Evolutionary conservation across 2,329 filamentous ascomycete species (phyloP), one percentile per base, ranked within the genome.

Genomic region (Camptophora hylomeconis): DNA sequence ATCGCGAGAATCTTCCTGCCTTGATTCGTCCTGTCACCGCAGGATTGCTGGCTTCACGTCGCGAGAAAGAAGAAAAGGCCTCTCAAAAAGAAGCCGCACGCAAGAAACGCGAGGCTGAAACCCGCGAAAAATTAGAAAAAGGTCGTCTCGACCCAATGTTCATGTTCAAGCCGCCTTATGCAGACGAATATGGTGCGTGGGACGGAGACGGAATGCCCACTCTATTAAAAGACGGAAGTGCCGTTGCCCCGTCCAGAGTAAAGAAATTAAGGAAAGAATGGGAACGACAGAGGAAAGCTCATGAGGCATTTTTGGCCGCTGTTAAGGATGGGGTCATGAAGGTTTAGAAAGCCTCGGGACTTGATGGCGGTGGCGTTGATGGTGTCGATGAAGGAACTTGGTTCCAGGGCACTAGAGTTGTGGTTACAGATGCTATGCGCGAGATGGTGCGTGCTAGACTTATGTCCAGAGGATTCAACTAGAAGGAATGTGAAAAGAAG

Each of bases 231-330:
- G 74, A 80, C 17, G 84, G 83, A 0, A 75, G 72, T 36, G 82
- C 92, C 42, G 65, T 94, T 20, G 69, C 80, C 4, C 93, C 93
- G 63, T 79, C 69, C 35, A 70, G 74, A 48, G 48, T 59, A 28
- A 94, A 94, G 67, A 86, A 82, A 61, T 54, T 93, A 44, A 75
- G 66, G 57, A 94, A 94, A 63, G 76, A 83, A 32, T 92, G 81
- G 81, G 80, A 92, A 45, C 75, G 67, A 50, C 87, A 94, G 61
- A 89, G 84, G 65, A 92, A 87, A 66, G 53, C 70, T 34, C 76
- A 86, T 51, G 77, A 86, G 39, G 72, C 75, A 38, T 79, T 59
- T 52, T 32, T 54, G 29, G 42, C 36, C 10, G 33, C 35, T 4
- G 24, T 31, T 20, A 31, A 34, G 18, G 37, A 38, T 16, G 35